Base-by-base conservation (phyloP, 2,329 filamentous ascomycete species). In the Pestalotiopsis sp. region DNA sequence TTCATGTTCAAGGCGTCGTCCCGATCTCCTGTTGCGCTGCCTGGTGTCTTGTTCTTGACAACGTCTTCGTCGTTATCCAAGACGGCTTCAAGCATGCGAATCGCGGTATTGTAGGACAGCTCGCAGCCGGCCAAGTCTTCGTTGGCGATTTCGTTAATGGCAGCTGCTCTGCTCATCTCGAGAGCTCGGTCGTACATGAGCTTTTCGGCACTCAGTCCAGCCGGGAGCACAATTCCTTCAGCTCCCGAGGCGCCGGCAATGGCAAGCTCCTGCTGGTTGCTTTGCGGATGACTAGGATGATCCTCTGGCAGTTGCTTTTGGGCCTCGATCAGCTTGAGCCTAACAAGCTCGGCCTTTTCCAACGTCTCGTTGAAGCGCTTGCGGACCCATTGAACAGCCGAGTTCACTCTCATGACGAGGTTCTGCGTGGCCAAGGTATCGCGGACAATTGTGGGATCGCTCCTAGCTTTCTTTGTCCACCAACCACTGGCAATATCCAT, bases 121-220 rank as follows among this genome's bases (percentile, higher is more conserved):
- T 98, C 95, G 77, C 95, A 98, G 17, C 94, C 94, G 0, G 85
- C 82, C 27, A 98, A 84, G 79, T 98, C 95, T 71, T 96, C 93
- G 68, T 95, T 94, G 1, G 96, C 94, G 64, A 99, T 92, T 81
- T 99, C 96, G 75, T 97, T 97, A 77, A 98, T 96, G 7, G 96
- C 96, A 7, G 96, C 95, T 3, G 93, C 90, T 66, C 94, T 90
- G 78, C 94, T 98, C 96, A 99, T 98, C 79, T 99, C 96, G 25
- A 98, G 84, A 0, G 96, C 96, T 61, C 96, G 93, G 74, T 99
- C 96, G 78, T 98, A 99, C 94, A 99, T 98, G 60, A 99, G 85
- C 81, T 95, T 97, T 82, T 98, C 96, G 0, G 96, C 96, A 25
- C 94, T 98, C 68, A 98, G 91, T 1, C 95, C 96, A 2, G 93